Conservation (phyloP, 768 basidiomycete genomes). For the Hypholoma fasciculare region DNA sequence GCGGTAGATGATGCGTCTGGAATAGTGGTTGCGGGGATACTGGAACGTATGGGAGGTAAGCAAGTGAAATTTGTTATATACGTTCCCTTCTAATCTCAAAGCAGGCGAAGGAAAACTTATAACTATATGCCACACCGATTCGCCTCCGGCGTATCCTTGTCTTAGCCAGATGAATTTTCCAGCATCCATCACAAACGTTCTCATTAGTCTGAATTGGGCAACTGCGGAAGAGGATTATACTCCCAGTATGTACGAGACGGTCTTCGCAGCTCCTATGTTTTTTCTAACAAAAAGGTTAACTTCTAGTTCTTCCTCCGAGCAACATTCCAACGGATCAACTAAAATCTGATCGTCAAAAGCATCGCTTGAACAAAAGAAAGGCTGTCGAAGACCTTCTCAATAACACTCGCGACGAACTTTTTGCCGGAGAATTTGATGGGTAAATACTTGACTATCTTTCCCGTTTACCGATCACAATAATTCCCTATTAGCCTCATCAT, state of each 20-base stretch:
- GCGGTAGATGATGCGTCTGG: slow-evolving; percentile 94
- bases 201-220: slow-evolving; percentile 87
- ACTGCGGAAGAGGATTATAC: slow-evolving; percentile 77
- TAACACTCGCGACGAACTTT: slow-evolving; percentile 75
- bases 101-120: slow-evolving; percentile 80
- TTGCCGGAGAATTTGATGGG: slow-evolving; percentile 89
- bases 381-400: slow-evolving; percentile 60
- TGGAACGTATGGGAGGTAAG: slow-evolving; percentile 85
- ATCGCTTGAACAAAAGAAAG: slow-evolving; percentile 77
- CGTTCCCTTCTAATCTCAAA: slow-evolving; percentile 5
- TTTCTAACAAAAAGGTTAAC: slow-evolving; percentile 9
- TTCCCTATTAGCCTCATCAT: slow-evolving; percentile 67
- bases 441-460: slow-evolving; percentile 30
- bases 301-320: slow-evolving; percentile 55
- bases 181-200: slow-evolving; percentile 48
- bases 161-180: slow-evolving; percentile 86
- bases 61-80: not conserved
- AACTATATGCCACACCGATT: slow-evolving; percentile 86
- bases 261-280: not conserved
- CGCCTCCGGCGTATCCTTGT: slow-evolving; percentile 89
- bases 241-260: slow-evolving; percentile 45
- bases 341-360: slow-evolving; percentile 71
- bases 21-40: slow-evolving; percentile 76
- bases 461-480: not conserved
- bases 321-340: slow-evolving; percentile 59